These are phyloP conservation scores for Avena sativa DNA, from an alignment of 176 grass and related monocot genomes.

Conservation along the genomic window DNA sequence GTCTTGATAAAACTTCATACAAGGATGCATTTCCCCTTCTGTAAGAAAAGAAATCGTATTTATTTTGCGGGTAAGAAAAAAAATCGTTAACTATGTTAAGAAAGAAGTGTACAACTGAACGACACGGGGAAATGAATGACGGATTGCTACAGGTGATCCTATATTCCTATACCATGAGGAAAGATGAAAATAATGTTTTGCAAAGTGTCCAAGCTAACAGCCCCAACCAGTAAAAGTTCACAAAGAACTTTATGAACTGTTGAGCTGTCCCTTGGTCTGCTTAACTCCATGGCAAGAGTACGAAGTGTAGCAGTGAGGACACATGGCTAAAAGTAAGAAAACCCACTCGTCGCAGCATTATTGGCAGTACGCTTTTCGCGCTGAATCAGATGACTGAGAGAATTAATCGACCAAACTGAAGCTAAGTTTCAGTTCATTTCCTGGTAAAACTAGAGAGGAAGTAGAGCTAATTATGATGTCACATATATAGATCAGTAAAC, in stretches of 20 bases:
- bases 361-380: conserved; percentile 25
- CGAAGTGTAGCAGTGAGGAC: conserved; percentile 48
- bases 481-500: neutral
- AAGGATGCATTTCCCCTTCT: conserved; percentile 7
- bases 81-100: neutral
- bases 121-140: neutral
- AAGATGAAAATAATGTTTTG: conserved; percentile 26
- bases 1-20: neutral
- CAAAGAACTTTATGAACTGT: conserved; percentile 38
- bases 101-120: neutral
- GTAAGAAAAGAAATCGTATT: neutral
- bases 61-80: neutral
- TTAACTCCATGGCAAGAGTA: conserved; percentile 42
- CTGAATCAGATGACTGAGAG: neutral
- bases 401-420: neutral
- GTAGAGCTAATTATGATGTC: conserved; percentile 9
- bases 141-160: conserved; percentile 2
- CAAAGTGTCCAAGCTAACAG: conserved; percentile 23
- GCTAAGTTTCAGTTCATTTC: neutral
- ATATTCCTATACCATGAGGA: neutral
- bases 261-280: conserved; percentile 32
- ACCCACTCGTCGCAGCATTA: conserved; percentile 32
- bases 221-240: conserved; percentile 44
- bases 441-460: neutral
- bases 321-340: conserved; percentile 53